Conservation (phyloP, 2,329 filamentous ascomycete genomes). For the Alternaria infectoria region DNA sequence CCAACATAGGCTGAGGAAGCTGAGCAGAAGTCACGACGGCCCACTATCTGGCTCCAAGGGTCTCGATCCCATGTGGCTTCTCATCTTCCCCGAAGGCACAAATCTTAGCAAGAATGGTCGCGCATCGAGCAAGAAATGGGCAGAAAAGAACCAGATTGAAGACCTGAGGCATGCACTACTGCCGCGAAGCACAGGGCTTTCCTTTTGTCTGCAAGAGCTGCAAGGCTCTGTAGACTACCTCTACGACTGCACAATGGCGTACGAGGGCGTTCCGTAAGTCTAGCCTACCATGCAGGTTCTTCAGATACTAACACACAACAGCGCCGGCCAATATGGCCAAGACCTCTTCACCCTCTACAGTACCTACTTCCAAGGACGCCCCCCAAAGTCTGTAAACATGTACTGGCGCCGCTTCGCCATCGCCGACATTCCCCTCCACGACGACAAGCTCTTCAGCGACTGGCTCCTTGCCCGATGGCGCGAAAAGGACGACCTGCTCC, state of each 20-base stretch:
- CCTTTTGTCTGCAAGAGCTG: conserved; percentile 79
- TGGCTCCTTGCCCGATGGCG: conserved; percentile 88
- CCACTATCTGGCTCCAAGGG: conserved; percentile 53
- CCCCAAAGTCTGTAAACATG: conserved; percentile 94
- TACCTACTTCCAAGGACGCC: conserved; percentile 86
- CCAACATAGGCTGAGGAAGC: conserved; percentile 74
- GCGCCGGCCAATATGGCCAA: conserved; percentile 72
- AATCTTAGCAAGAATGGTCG: conserved; percentile 79
- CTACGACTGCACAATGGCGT: conserved; percentile 93
- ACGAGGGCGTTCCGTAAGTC: conserved; percentile 89
- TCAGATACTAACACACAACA: conserved; percentile 18
- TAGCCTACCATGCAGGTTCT: background rate
- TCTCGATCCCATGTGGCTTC: conserved; percentile 83
- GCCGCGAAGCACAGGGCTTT: conserved; percentile 80
- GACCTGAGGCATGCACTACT: conserved; percentile 76
- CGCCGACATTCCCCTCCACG: conserved; percentile 78
- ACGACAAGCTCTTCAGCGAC: conserved; percentile 72
- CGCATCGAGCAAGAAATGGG: conserved; percentile 73
- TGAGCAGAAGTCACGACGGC: conserved; percentile 59
- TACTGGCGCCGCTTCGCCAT: conserved; percentile 90
- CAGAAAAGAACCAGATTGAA: conserved; percentile 72
- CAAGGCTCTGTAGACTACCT: conserved; percentile 77
- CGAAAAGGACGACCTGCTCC: conserved; percentile 88
- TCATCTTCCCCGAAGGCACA: conserved; percentile 87
- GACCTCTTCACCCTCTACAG: conserved; percentile 84